Percentiles rank a stretch among this genome's conserved stretches.
These are phyloP conservation scores for Trapa bicornis DNA, from an alignment of 345 rosid genomes.

Conservation along the genomic window DNA sequence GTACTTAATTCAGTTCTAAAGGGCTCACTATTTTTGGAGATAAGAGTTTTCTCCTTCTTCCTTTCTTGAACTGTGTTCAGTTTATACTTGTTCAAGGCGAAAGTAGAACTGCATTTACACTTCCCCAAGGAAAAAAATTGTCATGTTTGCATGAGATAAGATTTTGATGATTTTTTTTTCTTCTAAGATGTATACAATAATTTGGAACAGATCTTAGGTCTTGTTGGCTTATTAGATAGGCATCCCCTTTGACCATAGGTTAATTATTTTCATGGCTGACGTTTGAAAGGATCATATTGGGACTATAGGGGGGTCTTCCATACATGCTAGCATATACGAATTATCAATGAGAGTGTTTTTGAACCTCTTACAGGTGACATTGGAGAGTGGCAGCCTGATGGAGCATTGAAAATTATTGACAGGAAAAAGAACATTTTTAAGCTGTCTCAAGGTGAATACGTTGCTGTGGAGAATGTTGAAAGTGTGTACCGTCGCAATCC, in stretches of 20 bases:
- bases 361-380: conserved; percentile 50
- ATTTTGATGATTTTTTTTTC: too few species aligned
- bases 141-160: too few species aligned
- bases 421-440: conserved; percentile 92
- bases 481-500: conserved; percentile 65
- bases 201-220: too few species aligned
- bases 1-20: neutral
- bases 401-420: conserved; percentile 83
- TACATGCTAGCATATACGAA: neutral
- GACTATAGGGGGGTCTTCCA: neutral
- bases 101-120: too few species aligned
- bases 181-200: too few species aligned
- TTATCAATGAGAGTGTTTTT: neutral
- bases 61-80: too few species aligned
- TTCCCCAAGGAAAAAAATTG: too few species aligned
- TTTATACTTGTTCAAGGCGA: too few species aligned
- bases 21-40: neutral
- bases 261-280: neutral
- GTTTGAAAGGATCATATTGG: neutral
- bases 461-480: conserved; percentile 82
- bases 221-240: too few species aligned
- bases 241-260: too few species aligned
- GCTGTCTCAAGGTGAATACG: conserved; percentile 92
- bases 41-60: neutral
- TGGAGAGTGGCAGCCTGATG: conserved; percentile 82